Evolutionary conservation across 177 flowering plant species (phyloP), one percentile per base, ranked within the genome.

Genomic region (Vitis hybrid): DNA sequence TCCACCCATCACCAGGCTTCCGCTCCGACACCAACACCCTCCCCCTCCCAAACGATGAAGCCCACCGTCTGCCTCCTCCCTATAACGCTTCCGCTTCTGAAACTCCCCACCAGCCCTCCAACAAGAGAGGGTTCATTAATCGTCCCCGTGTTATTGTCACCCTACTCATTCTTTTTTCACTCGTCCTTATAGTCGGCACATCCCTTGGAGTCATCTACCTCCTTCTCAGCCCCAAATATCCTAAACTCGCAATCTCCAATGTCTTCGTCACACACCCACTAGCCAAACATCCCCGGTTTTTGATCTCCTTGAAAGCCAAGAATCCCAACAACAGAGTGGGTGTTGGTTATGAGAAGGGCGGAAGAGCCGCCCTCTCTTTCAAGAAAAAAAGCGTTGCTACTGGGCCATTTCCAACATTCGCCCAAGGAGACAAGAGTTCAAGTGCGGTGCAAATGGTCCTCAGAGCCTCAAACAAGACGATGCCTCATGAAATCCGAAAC

Each of bases 11-110:
- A 5, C 7, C 45, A 39, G 45, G 60, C 29, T 11, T 26, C 52
- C 61, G 49, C 19, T 3, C 61, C 62, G 58, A 22, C 60, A 26
- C 12, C 14, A 22, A 56, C 19, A 10, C 1, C 45, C 10, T 11
- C 14, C n/a, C 11, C 70, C 11, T 78, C 57, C 84, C 84, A 4
- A 81, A 71, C 56, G 78, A 81, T 26, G 76, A 76, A 66, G 62
- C 78, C 10, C 78, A 70, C 19, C 70, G 79, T 1, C 70, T 78
- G 8, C 84, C 84, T 2, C 79, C 84, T 0, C 84, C 78, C 0
- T 79, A 81, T 58, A 76, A 81, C 50, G 84, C 81, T 29, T 12
- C 15, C 0, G 69, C 72, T 8, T 76, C 64, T 2, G 79, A 75
- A 45, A 68, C 56, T 1, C 55, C 65, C 61, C 75, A 68, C 10